phyloP scores from a whole-genome alignment of 75 land plant genomes.

The Picea sitchensis region DNA sequence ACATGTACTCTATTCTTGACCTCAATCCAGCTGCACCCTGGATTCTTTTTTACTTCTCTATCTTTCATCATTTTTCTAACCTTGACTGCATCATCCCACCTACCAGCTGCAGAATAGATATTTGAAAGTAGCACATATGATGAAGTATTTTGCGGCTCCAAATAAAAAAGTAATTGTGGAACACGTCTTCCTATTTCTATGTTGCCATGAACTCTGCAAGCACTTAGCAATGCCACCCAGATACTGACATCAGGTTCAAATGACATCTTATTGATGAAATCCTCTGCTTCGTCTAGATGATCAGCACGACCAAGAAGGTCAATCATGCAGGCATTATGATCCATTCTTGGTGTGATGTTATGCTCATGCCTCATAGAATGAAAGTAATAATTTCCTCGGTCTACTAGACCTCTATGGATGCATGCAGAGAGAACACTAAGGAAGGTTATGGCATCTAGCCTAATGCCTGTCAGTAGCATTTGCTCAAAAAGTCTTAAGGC shows the following conservation, averaged over 20 bases:
- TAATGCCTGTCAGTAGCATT: slow-evolving; percentile 40
- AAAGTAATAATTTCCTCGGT: slow-evolving; percentile 40
- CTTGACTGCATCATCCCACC: slow-evolving; percentile 37
- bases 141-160: slow-evolving; percentile 57
- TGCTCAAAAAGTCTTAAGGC: slow-evolving; percentile 45
- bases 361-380: slow-evolving; percentile 31
- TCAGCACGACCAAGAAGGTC: slow-evolving; percentile 59
- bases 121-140: slow-evolving; percentile 52
- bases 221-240: slow-evolving; percentile 54
- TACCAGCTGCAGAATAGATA: slow-evolving; percentile 44
- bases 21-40: slow-evolving; percentile 52
- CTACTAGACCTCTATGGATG: slow-evolving; percentile 55
- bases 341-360: slow-evolving; percentile 27
- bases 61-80: slow-evolving; percentile 36
- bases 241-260: slow-evolving; percentile 38
- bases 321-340: slow-evolving; percentile 59
- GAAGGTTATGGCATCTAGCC: slow-evolving; percentile 60
- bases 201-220: slow-evolving; percentile 49
- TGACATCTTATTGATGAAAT: slow-evolving; percentile 43
- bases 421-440: slow-evolving; percentile 69
- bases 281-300: slow-evolving; percentile 38
- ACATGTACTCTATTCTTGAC: slow-evolving; percentile 33
- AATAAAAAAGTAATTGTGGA: slow-evolving; percentile 32
- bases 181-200: slow-evolving; percentile 35
- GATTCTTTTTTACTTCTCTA: slow-evolving; percentile 32